Conservation (phyloP, 2,329 filamentous ascomycete genomes). For the Colletotrichum spaethianum region DNA sequence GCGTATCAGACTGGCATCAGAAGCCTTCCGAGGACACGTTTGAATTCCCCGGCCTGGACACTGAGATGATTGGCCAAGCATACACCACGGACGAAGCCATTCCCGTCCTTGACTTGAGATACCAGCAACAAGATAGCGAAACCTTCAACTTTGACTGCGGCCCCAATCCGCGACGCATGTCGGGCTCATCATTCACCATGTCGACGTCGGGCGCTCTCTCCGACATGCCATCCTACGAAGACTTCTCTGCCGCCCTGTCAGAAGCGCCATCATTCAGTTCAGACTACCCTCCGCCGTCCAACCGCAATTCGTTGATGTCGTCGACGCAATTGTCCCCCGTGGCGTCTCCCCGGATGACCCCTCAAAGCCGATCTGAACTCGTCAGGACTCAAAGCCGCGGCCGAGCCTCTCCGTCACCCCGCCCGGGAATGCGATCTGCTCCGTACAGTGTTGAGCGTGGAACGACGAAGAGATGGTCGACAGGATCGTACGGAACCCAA, state of each 20-base stretch:
- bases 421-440: constrained; percentile 76
- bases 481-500: constrained; percentile 76
- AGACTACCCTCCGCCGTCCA: constrained; percentile 77
- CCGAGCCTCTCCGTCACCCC: constrained; percentile 79
- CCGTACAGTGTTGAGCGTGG: constrained; percentile 79
- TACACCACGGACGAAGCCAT: constrained; percentile 75
- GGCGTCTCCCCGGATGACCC: constrained; percentile 77
- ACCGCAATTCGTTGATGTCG: constrained; percentile 79
- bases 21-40: constrained; percentile 71
- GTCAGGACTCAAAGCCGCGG: constrained; percentile 77
- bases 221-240: constrained; percentile 80
- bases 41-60: constrained; percentile 69
- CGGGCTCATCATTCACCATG: constrained; percentile 81
- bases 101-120: constrained; percentile 73
- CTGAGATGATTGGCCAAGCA: constrained; percentile 74
- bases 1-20: constrained; percentile 57
- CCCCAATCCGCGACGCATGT: constrained; percentile 74
- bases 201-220: constrained; percentile 76
- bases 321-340: constrained; percentile 81
- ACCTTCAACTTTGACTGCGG: constrained; percentile 64
- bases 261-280: constrained; percentile 77
- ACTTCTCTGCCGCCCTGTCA: constrained; percentile 76
- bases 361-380: constrained; percentile 72
- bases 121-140: constrained; percentile 65
- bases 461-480: constrained; percentile 83